phyloP scores from a whole-genome alignment of 768 basidiomycete genomes.

The Tubosaeta sp. region DNA sequence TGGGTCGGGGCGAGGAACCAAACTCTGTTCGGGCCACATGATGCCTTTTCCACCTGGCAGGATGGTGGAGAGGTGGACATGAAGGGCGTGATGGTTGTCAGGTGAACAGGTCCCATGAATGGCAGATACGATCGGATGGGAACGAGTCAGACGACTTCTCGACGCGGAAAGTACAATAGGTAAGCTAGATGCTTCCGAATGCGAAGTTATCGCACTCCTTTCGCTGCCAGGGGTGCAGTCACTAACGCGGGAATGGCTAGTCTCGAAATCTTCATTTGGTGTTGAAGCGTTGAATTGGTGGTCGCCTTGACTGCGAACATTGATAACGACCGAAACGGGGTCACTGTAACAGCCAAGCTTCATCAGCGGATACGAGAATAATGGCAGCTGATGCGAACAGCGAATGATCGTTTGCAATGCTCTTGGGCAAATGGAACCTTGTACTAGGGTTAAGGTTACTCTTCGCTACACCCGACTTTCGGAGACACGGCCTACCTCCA shows the following conservation, averaged over 20 bases:
- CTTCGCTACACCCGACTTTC: too few relatives aligned
- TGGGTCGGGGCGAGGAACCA: background rate
- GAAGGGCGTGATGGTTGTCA: slow-evolving; percentile 20
- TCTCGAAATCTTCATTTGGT: background rate
- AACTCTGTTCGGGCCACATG: background rate
- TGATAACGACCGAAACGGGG: background rate
- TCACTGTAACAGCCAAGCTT: background rate
- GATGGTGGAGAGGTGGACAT: background rate
- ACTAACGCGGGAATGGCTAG: background rate
- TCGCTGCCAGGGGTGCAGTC: background rate
- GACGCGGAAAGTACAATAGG: background rate
- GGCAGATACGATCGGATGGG: background rate
- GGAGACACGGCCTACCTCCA: too few relatives aligned
- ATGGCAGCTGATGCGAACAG: background rate
- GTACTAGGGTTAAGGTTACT: background rate
- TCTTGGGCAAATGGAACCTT: background rate
- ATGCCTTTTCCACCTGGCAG: background rate
- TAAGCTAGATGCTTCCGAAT: background rate
- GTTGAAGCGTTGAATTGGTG: background rate
- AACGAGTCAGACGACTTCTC: background rate
- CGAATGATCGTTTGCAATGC: background rate
- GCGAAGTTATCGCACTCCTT: background rate
- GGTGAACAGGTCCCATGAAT: slow-evolving; percentile 5
- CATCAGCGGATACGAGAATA: background rate
- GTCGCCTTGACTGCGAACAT: background rate